phyloP scores from a whole-genome alignment of 2,329 filamentous ascomycete species.

The Pseudogymnoascus sp. region DNA sequence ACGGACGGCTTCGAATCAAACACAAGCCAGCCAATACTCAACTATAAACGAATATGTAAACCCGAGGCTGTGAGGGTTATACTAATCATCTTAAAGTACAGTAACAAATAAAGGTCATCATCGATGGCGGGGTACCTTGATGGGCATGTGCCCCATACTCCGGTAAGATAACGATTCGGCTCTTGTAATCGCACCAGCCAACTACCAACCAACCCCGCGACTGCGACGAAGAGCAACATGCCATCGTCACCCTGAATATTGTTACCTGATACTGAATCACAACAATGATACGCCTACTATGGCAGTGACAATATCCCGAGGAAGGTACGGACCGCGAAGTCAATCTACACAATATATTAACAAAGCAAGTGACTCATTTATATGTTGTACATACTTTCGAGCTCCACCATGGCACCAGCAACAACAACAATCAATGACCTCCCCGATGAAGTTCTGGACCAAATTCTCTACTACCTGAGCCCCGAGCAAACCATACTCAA shows the following conservation, averaged over 20 bases:
- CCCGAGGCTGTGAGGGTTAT: background rate
- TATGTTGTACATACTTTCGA: background rate
- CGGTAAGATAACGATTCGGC: conserved; percentile 5
- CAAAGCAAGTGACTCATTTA: conserved; percentile 1
- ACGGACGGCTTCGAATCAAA: background rate
- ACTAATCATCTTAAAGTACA: background rate
- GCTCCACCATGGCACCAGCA: conserved; percentile 1
- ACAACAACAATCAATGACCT: conserved; percentile 16
- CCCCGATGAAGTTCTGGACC: conserved; percentile 79
- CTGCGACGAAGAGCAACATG: background rate
- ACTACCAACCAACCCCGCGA: background rate
- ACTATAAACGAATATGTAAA: background rate
- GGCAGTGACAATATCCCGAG: background rate
- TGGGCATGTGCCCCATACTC: background rate
- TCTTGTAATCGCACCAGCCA: background rate
- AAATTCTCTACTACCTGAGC: conserved; percentile 59
- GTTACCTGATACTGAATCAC: background rate
- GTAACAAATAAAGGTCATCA: background rate
- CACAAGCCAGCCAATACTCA: background rate
- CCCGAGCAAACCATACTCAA: conserved; percentile 46
- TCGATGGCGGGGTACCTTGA: conserved; percentile 6
- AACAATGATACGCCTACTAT: background rate
- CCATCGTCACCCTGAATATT: background rate
- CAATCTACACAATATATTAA: background rate
- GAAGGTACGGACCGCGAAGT: background rate